These are phyloP conservation scores for Lichtheimia ornata DNA, from an alignment of 371 early-diverging fungal species.

Conservation along the genomic window DNA sequence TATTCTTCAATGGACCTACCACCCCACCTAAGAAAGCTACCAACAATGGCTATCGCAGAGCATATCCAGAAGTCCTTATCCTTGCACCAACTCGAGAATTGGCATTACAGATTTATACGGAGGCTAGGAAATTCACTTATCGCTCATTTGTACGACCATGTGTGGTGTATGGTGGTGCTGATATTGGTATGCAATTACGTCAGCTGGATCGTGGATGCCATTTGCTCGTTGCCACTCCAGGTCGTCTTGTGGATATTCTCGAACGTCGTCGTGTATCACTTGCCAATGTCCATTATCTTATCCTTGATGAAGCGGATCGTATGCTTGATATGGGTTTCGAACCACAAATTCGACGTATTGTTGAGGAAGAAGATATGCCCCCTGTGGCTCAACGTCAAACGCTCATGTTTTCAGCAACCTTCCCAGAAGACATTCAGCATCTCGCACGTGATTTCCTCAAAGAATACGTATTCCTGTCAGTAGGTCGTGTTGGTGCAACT, in stretches of 20 bases:
- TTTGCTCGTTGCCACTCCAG: conserved; percentile 97
- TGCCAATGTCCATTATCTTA: conserved; percentile 79
- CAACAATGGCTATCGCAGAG: conserved; percentile 46
- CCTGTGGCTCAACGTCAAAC: conserved; percentile 85
- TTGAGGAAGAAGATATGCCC: conserved; percentile 95
- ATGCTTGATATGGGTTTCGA: conserved; percentile 99
- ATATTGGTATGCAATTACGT: conserved; percentile 88
- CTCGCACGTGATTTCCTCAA: conserved; percentile 94
- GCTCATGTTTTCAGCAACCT: conserved; percentile 98
- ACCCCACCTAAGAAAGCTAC: conserved; percentile 18
- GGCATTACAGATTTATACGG: conserved; percentile 39
- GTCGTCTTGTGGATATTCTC: conserved; percentile 94
- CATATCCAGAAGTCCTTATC: conserved; percentile 47
- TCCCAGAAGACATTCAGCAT: conserved; percentile 93
- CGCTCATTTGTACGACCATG: conserved; percentile 91
- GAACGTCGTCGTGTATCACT: conserved; percentile 90
- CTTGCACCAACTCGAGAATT: conserved; percentile 52
- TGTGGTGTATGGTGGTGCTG: conserved; percentile 98
- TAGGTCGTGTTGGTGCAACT: conserved; percentile 95
- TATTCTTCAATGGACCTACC: conserved; percentile 74
- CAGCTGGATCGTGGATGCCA: conserved; percentile 93
- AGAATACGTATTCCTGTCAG: conserved; percentile 91
- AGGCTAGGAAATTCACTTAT: conserved; percentile 84
- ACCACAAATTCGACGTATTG: conserved; percentile 97
- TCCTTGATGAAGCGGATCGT: conserved; percentile 99